phyloP scores from a whole-genome alignment of 106 monocot genomes.

The Chionographis japonica region DNA sequence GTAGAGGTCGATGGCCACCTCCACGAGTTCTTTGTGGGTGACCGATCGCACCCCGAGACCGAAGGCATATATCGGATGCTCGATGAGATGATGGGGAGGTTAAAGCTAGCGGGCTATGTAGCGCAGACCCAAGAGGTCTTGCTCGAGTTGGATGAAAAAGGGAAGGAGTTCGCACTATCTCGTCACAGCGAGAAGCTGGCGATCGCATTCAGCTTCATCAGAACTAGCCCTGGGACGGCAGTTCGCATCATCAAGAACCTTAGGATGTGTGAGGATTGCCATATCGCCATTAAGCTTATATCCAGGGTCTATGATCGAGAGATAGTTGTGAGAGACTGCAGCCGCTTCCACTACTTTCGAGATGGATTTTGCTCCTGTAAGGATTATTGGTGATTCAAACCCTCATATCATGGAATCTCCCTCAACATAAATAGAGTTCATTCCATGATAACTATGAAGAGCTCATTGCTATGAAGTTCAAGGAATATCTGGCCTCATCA shows the following conservation, averaged over 20 bases:
- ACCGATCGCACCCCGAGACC: constrained; percentile 8
- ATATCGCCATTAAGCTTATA: neutral
- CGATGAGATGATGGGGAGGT: constrained; percentile 11
- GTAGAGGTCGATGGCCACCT: constrained; percentile 19
- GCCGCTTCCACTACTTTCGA: constrained; percentile 6
- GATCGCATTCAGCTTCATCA: constrained; percentile 6
- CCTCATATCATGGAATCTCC: no score
- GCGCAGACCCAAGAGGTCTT: neutral
- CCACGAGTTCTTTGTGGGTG: constrained; percentile 16
- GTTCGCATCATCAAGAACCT: neutral
- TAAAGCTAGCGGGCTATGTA: constrained; percentile 4
- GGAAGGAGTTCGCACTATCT: constrained; percentile 5
- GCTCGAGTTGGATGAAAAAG: constrained; percentile 18
- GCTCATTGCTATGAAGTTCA: no score
- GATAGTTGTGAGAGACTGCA: constrained; percentile 8
- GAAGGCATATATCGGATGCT: constrained; percentile 9
- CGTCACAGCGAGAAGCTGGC: constrained; percentile 13
- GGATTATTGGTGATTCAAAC: constrained; percentile 8
- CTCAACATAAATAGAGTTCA: no score
- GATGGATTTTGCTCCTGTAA: constrained; percentile 7
- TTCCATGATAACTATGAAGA: no score
- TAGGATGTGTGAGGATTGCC: neutral
- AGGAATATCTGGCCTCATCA: no score
- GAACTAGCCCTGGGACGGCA: neutral
- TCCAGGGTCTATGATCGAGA: neutral